Percentiles rank a stretch among this genome's conserved stretches.
These are phyloP conservation scores for Tetrapisispora taiwanensis DNA, from an alignment of 805 yeast species.

Conservation along the genomic window DNA sequence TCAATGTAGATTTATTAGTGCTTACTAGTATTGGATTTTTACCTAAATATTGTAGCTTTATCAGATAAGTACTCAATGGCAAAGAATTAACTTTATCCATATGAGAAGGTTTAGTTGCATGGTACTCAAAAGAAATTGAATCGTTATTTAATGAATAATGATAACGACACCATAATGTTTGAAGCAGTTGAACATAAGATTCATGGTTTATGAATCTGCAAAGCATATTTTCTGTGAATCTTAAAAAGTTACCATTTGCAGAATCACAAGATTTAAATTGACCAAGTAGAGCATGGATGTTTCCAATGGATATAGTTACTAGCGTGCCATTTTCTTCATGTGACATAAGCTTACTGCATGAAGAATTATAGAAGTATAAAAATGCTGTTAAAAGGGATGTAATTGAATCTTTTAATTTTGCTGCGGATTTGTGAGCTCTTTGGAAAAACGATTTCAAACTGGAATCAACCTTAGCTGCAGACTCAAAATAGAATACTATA, in stretches of 20 bases:
- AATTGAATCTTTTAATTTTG: conserved; percentile 37
- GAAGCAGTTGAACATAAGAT: conserved; percentile 63
- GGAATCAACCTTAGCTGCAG: conserved; percentile 33
- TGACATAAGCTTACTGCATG: background rate
- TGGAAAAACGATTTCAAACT: conserved; percentile 34
- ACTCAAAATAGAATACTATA: conserved; percentile 44
- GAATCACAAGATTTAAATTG: conserved; percentile 56
- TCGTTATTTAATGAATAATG: conserved; percentile 56
- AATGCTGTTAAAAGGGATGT: conserved; percentile 24
- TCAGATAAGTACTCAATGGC: conserved; percentile 27
- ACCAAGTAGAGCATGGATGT: conserved; percentile 70
- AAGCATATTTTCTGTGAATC: conserved; percentile 46
- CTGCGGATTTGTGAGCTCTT: conserved; percentile 35
- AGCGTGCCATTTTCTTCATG: conserved; percentile 3
- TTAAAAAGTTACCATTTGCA: conserved; percentile 51
- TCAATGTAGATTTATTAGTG: conserved; percentile 57
- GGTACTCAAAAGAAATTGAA: conserved; percentile 55
- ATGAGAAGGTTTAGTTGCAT: conserved; percentile 36
- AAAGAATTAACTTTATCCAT: conserved; percentile 30
- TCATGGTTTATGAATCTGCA: conserved; percentile 33
- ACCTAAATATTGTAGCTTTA: conserved; percentile 32
- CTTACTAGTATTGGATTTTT: conserved; percentile 49
- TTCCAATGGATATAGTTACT: conserved; percentile 34
- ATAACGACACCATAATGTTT: conserved; percentile 67
- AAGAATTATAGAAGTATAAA: conserved; percentile 7